These are phyloP conservation scores for Aspergillus glaucus DNA, from an alignment of 2,329 filamentous ascomycete species.

Conservation along the genomic window DNA sequence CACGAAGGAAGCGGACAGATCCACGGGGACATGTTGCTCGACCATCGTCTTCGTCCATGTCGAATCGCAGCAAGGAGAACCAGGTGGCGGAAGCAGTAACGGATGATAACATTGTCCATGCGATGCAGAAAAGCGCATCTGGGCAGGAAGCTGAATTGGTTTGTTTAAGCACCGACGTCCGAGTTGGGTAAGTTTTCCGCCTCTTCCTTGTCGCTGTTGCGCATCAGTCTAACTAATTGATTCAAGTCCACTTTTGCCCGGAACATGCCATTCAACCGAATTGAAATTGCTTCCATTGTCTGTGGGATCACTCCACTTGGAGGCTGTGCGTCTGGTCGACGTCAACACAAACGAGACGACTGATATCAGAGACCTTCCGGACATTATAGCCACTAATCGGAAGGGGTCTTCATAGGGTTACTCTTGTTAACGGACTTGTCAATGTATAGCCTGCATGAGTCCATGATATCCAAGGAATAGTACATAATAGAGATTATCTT, in stretches of 20 bases:
- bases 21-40: slow-evolving; percentile 37
- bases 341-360: slow-evolving; percentile 49
- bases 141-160: slow-evolving; percentile 49
- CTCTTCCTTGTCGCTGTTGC: background rate
- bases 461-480: too few species aligned
- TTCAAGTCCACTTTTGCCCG: slow-evolving; percentile 46
- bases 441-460: too few species aligned
- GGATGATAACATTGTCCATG: slow-evolving; percentile 52
- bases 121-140: slow-evolving; percentile 46
- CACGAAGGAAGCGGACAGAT: slow-evolving; percentile 41
- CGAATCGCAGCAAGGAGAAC: slow-evolving; percentile 23
- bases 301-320: slow-evolving; percentile 47
- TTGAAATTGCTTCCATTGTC: slow-evolving; percentile 49
- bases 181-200: slow-evolving; percentile 46
- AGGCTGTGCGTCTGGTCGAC: slow-evolving; percentile 51
- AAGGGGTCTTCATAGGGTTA: background rate
- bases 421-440: too few species aligned
- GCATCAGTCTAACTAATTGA: background rate
- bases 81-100: slow-evolving; percentile 48
- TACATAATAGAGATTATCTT: too few species aligned
- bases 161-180: slow-evolving; percentile 52
- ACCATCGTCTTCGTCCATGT: slow-evolving; percentile 41
- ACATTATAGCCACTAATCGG: slow-evolving; percentile 42
- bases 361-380: slow-evolving; percentile 52
- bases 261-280: slow-evolving; percentile 51